Evolutionary conservation across 78 protist genomes (phyloP).

Genomic region (Dictyostelium capitatum): DNA sequence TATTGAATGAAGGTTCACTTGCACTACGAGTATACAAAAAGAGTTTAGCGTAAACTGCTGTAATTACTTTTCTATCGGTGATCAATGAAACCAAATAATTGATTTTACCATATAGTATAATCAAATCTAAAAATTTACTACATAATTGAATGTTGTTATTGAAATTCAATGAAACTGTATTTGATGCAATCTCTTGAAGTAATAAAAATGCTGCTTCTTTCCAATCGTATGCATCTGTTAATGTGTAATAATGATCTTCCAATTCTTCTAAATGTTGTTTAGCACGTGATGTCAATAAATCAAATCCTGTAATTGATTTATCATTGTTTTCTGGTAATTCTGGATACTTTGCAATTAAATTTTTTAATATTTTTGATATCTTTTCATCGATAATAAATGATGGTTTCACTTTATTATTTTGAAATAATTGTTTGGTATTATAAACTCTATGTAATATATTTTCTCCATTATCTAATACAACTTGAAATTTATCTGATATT

Average conservation of each 20-base stretch:
- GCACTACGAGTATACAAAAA: slow-evolving; percentile 26
- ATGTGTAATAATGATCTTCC: slow-evolving; percentile 70
- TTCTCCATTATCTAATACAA: slow-evolving; percentile 74
- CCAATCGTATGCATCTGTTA: slow-evolving; percentile 76
- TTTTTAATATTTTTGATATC: slow-evolving; percentile 61
- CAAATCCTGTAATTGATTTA: slow-evolving; percentile 60
- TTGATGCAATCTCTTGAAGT: slow-evolving; percentile 42
- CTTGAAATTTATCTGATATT: slow-evolving; percentile 60
- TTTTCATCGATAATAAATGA: slow-evolving; percentile 71
- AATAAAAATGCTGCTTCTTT: slow-evolving; percentile 29
- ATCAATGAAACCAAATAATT: slow-evolving; percentile 42
- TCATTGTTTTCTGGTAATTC: slow-evolving; percentile 70
- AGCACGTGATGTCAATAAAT: slow-evolving; percentile 38
- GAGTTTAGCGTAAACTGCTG: slow-evolving; percentile 51
- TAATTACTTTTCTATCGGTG: slow-evolving; percentile 19
- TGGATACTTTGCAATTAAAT: slow-evolving; percentile 63
- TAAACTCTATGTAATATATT: slow-evolving; percentile 47
- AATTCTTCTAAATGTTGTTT: slow-evolving; percentile 75
- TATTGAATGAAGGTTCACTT: slow-evolving; percentile 49
- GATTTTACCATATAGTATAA: slow-evolving; percentile 47
- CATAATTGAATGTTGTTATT: slow-evolving; percentile 30
- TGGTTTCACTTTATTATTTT: slow-evolving; percentile 49
- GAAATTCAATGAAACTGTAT: slow-evolving; percentile 37
- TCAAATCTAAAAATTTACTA: slow-evolving; percentile 25
- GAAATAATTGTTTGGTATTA: slow-evolving; percentile 19